Percentiles rank a stretch among this genome's conserved stretches.
Evolutionary conservation across 306 rosid species (phyloP).

Genomic region (Quercus cerris): DNA sequence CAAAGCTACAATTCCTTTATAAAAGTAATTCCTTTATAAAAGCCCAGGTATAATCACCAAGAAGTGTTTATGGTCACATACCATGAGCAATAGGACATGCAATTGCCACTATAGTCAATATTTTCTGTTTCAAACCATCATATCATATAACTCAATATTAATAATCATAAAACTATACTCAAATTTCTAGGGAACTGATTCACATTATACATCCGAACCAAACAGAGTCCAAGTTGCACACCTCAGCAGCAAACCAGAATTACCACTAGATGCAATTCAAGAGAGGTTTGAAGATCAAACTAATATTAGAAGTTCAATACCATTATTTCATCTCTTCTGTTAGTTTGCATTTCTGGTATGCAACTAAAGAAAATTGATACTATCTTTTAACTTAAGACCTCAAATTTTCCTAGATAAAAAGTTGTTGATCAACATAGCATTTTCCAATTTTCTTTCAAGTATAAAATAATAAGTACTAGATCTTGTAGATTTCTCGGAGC

Average conservation of each 20-base stretch:
- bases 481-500: background rate
- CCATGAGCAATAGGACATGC: background rate
- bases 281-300: background rate
- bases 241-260: background rate
- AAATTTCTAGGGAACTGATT: background rate
- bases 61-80: background rate
- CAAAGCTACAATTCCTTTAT: slow-evolving; percentile 5
- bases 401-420: background rate
- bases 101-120: background rate
- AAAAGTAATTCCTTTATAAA: background rate
- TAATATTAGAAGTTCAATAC: background rate
- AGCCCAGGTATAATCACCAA: background rate
- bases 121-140: background rate
- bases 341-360: background rate
- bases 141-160: background rate
- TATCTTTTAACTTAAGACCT: too few species aligned
- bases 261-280: background rate
- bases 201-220: background rate
- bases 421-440: background rate
- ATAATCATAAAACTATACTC: background rate
- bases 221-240: background rate
- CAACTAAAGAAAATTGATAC: background rate
- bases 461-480: background rate
- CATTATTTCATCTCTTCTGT: background rate
- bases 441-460: background rate